Conservation (phyloP, 106 monocot genomes). For the Dendrobium chrysotoxum region DNA sequence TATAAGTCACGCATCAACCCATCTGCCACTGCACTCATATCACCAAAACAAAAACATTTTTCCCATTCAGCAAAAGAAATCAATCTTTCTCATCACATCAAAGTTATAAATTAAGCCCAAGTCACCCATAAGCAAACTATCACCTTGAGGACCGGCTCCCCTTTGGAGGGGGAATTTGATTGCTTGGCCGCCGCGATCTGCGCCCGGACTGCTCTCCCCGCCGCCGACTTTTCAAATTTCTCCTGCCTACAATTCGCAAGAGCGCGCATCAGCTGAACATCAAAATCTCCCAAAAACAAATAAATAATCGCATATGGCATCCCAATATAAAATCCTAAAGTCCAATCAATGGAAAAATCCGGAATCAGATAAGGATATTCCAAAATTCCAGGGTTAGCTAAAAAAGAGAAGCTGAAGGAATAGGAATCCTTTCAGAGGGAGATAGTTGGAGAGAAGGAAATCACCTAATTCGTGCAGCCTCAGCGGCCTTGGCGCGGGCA, state of each 20-base stretch:
- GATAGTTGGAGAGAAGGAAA: neutral
- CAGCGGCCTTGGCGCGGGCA: constrained; percentile 67
- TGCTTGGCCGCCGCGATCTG: constrained; percentile 54
- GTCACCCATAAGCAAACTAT: constrained; percentile 2
- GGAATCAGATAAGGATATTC: neutral
- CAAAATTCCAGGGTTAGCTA: neutral
- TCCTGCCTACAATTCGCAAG: constrained; percentile 54
- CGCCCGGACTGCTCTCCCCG: constrained; percentile 69
- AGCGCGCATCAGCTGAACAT: neutral
- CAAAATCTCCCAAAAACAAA: neutral
- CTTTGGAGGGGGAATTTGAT: constrained; percentile 22
- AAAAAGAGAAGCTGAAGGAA: neutral
- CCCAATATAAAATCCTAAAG: neutral
- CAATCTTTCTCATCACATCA: neutral
- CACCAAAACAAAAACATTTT: neutral
- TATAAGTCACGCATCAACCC: constrained; percentile 26
- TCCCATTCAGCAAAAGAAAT: neutral
- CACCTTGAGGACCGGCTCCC: constrained; percentile 93
- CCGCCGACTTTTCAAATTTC: constrained; percentile 85
- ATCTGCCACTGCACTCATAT: constrained; percentile 58
- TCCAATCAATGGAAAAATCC: neutral
- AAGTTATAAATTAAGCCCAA: neutral
- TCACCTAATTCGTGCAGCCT: constrained; percentile 78
- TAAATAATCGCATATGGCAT: neutral
- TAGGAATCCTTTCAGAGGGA: neutral